Conservation (phyloP, 176 grass and related monocot species). For the Hordeum marinum region DNA sequence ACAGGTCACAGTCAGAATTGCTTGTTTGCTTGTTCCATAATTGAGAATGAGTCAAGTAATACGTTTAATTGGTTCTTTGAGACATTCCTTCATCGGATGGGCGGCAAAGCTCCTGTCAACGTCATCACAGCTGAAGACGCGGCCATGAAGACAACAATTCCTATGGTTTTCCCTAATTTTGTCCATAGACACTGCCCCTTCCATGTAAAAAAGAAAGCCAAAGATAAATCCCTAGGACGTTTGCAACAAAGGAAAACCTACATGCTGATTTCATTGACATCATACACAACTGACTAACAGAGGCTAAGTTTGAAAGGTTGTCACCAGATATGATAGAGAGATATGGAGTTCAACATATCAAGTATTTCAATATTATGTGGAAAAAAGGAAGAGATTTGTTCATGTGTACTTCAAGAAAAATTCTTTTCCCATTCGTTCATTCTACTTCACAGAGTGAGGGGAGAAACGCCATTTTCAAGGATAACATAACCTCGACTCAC, state of each 20-base stretch:
- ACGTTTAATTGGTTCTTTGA: not conserved
- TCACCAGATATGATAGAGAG: not conserved
- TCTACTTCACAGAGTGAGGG: not conserved
- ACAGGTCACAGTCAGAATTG: not conserved
- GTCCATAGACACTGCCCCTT: too few relatives aligned
- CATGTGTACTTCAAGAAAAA: not conserved
- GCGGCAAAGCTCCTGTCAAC: not conserved
- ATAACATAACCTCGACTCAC: not conserved
- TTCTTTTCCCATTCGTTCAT: not conserved
- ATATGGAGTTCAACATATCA: not conserved
- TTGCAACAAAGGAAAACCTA: too few relatives aligned
- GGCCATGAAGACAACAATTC: not conserved
- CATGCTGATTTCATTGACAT: not conserved
- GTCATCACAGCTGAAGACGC: not conserved
- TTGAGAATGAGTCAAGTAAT: not conserved
- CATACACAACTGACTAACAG: not conserved
- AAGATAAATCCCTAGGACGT: too few relatives aligned
- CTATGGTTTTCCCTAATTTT: not conserved
- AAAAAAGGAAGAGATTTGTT: not conserved
- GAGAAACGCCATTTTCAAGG: not conserved
- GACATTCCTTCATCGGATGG: not conserved
- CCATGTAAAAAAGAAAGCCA: not conserved
- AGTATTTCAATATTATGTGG: not conserved
- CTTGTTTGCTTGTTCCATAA: not conserved
- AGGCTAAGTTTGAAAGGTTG: not conserved